A percentile compares a stretch with the other conserved stretches of the same genome.
Conservation (phyloP, 2,329 filamentous ascomycete genomes). For the Botrytis galanthina region DNA sequence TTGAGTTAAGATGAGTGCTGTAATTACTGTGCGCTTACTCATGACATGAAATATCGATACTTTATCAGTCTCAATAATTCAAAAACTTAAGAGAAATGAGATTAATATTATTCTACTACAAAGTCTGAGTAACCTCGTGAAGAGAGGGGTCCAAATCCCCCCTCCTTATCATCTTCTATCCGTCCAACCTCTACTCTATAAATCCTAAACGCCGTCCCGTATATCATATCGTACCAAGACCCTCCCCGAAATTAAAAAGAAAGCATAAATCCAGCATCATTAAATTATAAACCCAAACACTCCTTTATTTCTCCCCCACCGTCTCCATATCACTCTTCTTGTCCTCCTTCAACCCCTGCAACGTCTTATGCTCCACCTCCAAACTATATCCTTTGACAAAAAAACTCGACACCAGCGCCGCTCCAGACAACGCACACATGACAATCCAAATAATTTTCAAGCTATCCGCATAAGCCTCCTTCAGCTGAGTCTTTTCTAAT, state of each 20-base stretch:
- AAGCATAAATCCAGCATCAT: not conserved
- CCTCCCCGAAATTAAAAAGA: not conserved
- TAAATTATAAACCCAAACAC: not conserved
- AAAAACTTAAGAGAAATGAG: not conserved
- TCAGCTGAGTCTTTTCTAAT: slow-evolving; percentile 44
- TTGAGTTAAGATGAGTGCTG: not conserved
- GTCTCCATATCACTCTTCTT: slow-evolving; percentile 29
- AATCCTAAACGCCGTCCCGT: not conserved
- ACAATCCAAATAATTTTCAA: slow-evolving; percentile 56
- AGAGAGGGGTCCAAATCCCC: too few species aligned
- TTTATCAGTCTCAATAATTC: too few species aligned
- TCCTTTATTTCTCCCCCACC: not conserved
- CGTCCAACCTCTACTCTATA: not conserved
- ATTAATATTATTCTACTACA: not conserved
- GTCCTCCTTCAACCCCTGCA: slow-evolving; percentile 48
- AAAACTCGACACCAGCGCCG: slow-evolving; percentile 49
- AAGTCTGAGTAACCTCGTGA: not conserved
- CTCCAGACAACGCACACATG: slow-evolving; percentile 51
- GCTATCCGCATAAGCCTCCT: slow-evolving; percentile 53
- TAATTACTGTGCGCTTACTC: not conserved
- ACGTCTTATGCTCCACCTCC: slow-evolving; percentile 46
- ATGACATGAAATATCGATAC: fast-evolving
- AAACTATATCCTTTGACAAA: slow-evolving; percentile 51
- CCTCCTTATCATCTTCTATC: not conserved
- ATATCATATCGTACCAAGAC: not conserved